Evolutionary conservation across 768 basidiomycete genomes (phyloP).

Genomic region (Boletus sp.): DNA sequence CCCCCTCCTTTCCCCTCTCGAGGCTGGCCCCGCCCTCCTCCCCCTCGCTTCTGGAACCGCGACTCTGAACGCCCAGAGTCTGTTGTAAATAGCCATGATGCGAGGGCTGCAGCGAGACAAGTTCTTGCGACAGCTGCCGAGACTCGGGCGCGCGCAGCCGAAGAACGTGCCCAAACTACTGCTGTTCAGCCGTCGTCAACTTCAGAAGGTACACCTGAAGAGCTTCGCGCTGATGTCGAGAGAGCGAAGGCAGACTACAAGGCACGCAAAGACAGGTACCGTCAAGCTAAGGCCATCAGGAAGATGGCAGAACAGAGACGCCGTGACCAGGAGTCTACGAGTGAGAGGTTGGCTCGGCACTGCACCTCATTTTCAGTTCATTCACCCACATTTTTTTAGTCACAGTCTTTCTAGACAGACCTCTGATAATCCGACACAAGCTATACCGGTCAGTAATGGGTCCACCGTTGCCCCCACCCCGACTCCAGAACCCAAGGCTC

Average conservation of each 20-base stretch:
- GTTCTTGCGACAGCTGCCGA: conserved; percentile 19
- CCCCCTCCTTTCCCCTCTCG: conserved; percentile 7
- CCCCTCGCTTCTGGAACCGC: conserved; percentile 20
- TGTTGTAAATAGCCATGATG: not conserved
- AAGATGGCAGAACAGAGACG: conserved; percentile 37
- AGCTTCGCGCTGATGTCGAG: conserved; percentile 47
- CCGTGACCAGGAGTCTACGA: conserved; percentile 17
- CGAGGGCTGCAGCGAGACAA: conserved; percentile 15
- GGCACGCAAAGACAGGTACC: conserved; percentile 67
- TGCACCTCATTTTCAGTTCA: not conserved
- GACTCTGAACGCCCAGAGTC: not conserved
- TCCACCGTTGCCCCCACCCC: conserved; percentile 4
- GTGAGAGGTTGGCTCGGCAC: conserved; percentile 26
- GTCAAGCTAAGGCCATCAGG: conserved; percentile 53
- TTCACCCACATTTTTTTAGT: conserved; percentile 2
- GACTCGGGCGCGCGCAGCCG: conserved; percentile 7
- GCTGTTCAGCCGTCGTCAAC: not conserved
- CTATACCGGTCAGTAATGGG: not conserved
- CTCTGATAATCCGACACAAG: conserved; percentile 18
- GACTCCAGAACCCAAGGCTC: conserved; percentile 12
- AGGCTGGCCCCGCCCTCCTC: conserved; percentile 29
- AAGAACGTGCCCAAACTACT: not conserved
- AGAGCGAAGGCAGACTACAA: conserved; percentile 67
- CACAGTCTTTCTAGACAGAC: conserved; percentile 28
- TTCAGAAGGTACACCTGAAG: conserved; percentile 16